Base-by-base conservation (phyloP, 345 rosid genomes). In the Cardiospermum halicacabum region DNA sequence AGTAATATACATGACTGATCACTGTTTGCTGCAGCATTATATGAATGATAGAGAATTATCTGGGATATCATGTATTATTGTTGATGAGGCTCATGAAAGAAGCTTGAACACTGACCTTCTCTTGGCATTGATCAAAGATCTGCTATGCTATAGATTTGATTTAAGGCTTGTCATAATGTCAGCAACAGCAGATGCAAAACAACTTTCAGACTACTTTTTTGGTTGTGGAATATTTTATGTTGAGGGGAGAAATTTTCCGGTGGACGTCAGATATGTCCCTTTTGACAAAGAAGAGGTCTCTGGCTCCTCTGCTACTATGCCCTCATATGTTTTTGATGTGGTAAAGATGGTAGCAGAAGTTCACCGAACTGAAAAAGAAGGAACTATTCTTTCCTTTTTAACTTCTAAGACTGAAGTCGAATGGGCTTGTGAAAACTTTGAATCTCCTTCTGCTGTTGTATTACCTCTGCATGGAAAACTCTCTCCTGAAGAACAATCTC, bases 31-130 rank as follows among this genome's bases (percentile, higher is more conserved):
- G 76, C 98, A 81, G 68, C 87, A 77, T 63, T 89, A 82, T 69
- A 78, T 89, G 80, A 80, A 72, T 53, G 93, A 89, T 67, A 71
- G 72, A 75, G 73, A 70, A 69, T 84, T 92, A 76, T 74, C 88
- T 67, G 86, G 86, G 66, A 73, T 92, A 80, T 92, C 97, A 5
- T 89, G 90, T 51, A 76, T 92, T 70, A 75, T 92, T 62, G 55
- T 92, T 47, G 98, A 92, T 25, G 98, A 89, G 82, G 98, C 98
- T 60, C 96, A 92, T 81, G 98, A 92, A 77, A 86, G 96, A 76
- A 92, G 93, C 78, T 74, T 92, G 81, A 86, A 81, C 80, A 92
- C 96, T 3, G 98, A 92, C 78, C 88, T 92, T 67, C 89, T 92
- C 53, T 68, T 92, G 83, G 91, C 92, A 13, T 62, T 83, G 80